Conservation (phyloP, 768 basidiomycete species). For the Cyclocybe aegerita region DNA sequence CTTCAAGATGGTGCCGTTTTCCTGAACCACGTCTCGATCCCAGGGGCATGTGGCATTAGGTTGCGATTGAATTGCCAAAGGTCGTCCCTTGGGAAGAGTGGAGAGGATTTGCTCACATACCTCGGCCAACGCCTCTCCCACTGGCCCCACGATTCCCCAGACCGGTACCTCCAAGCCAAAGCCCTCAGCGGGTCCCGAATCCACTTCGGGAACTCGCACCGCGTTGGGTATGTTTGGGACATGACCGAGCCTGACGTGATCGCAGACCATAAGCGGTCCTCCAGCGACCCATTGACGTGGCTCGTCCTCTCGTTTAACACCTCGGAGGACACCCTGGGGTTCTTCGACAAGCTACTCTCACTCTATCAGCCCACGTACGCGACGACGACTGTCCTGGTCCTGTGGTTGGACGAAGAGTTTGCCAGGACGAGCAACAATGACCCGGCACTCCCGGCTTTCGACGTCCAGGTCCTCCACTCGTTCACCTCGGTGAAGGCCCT, state of each 20-base stretch:
- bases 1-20: conserved; percentile 17
- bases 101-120: conserved; percentile 11
- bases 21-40: conserved; percentile 15
- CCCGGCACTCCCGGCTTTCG: conserved; percentile 6
- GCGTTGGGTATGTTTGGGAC: conserved; percentile 22
- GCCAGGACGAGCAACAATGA: conserved; percentile 1
- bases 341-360: conserved; percentile 17
- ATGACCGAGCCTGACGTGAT: conserved; percentile 19
- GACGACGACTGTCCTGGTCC: conserved; percentile 16
- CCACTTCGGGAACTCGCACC: conserved; percentile 23
- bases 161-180: conserved; percentile 23
- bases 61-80: conserved; percentile 11
- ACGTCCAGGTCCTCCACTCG: conserved; percentile 9
- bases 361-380: conserved; percentile 18
- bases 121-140: conserved; percentile 17
- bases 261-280: conserved; percentile 13
- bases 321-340: conserved; percentile 10
- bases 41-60: conserved; percentile 19
- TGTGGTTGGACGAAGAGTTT: conserved; percentile 22
- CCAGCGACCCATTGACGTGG: conserved; percentile 19
- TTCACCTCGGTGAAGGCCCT: conserved; percentile 18
- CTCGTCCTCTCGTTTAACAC: conserved; percentile 15
- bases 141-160: conserved; percentile 10
- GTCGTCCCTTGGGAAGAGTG: conserved; percentile 1
- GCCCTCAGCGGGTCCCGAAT: conserved; percentile 20